Base-by-base conservation (phyloP, 2,329 filamentous ascomycete genomes). In the Ceratocystis smalleyi region DNA sequence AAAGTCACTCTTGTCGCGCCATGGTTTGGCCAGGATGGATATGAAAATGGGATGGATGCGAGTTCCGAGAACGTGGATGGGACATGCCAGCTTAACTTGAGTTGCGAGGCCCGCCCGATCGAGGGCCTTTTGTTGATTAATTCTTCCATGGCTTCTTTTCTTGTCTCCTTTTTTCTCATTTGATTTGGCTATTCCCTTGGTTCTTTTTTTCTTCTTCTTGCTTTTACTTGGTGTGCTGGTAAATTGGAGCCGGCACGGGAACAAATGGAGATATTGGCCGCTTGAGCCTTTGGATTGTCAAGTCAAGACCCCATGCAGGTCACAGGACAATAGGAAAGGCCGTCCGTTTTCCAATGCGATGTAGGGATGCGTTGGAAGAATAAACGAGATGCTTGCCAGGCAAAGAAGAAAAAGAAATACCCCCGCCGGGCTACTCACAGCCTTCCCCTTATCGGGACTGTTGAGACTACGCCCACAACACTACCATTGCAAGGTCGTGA, bases 91-190 rank as follows among this genome's bases (percentile, higher is more conserved):
- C 27, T 19, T 32, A 57, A 15, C 17, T 57, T 51, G 22, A 22
- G 54, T 22, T 30, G 54, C 4, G 22, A 57, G 27, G 27, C n/a
- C 32, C 54, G 54, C n/a, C 32, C 54, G 54, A 57, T 57, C 54
- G 27, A 30, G 54, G 54, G 17, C 54, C 54, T 57, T 57, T 57
- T 57, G 54, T 24, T 57, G 54, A 57, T 57, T 57, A 57, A n/a
- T 57, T 57, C 54, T 57, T 57, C 54, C 54, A 35, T 7, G 59
- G 12, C 43, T 61, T 61, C 59, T 45, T 61, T 61, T 45, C 43
- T 61, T 61, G 24, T 45, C 59, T 60, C 59, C 7, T 60, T 61
- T 61, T 60, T 24, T 24, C 17, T 43, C 59, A 24, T 17, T 43
- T 17, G 10, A 60, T n/a, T 61, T 19, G 15, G 6, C 24, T 45